Evolutionary conservation across 2,329 filamentous ascomycete species (phyloP), one percentile per base, ranked within the genome.

Genomic region (Atkinsonella texensis): DNA sequence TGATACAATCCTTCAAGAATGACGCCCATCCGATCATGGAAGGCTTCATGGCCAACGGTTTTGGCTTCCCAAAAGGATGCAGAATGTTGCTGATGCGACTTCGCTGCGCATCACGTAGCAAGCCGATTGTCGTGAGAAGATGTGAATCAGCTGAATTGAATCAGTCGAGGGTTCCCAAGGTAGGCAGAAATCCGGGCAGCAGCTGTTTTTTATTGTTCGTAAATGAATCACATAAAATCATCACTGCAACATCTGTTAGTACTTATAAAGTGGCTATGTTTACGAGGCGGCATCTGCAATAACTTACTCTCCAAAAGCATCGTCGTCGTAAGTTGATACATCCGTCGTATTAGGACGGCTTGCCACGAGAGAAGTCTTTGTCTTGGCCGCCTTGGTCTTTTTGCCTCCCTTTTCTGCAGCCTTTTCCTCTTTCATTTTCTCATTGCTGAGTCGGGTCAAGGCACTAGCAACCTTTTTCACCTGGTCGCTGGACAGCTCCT

Each of bases 381-480:
- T 95, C 82, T 97, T 97, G 55, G 88, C 86, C 4, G 90, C 90
- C 80, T 97, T 97, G 60, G 77, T 83, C 82, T 97, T 98, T 86
- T 97, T 98, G 63, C 85, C 87, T 51, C 87, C 84, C 77, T 95
- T 96, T 58, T 95, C 89, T 3, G 87, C 81, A 4, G 85, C 83
- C 79, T 97, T 96, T 79, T 98, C 93, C 69, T 96, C 90, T 75
- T 89, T 94, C 85, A 97, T 85, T 79, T 95, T 96, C 80, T 97
- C 93, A 67, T 98, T 98, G 66, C 88, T 80, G 52, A 95, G 77
- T 5, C 89, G 85, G n/a, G 90, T 95, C 63, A 98, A 71, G 5
- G 80, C 79, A 68, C 87, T 94, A 12, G 89, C 81, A 58, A 95
- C 81, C 77, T 97, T 97, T 80, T 97, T 96, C 71, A 97, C 90